Evolutionary conservation across 371 early-diverging fungal genomes (phyloP), one percentile per base, ranked within the genome.

Genomic region (Syncephalastrum racemosum): DNA sequence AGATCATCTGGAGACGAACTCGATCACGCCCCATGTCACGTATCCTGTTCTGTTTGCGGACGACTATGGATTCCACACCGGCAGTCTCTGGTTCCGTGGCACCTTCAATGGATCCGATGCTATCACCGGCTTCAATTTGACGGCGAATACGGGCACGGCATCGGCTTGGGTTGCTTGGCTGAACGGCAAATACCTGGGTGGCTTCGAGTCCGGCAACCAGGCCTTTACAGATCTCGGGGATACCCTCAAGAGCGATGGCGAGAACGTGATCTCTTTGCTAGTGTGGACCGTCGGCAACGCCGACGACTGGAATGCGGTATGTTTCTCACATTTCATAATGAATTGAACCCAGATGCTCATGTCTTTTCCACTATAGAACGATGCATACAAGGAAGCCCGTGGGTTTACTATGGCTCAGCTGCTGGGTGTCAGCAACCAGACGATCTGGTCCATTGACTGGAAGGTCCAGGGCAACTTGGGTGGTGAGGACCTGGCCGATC

Each of bases 331-430:
- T 2, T 10, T 8, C 36, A 10, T 12, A 2, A 31, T 12, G 36
- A 12, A 31, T 5, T 5, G 10, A 0, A 31, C 3, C 10, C 36
- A 10, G 10, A 31, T 31, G 6, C 10, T 8, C 10, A 12, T 5
- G 2, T 31, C 36, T 31, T 10, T 31, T 10, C 0, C 10, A 7
- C 6, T 12, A 25, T 31, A 31, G 36, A 31, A 54, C 45, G 66
- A 62, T 23, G 16, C 31, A 7, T 58, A 46, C 51, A 66, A 62
- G 40, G 14, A 22, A 5, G 54, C 61, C 4, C 49, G 58, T 19
- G 66, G 66, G 2, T 61, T 66, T 36, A 36, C 55, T 12, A 27
- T 44, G 25, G 66, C 60, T 14, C 50, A 53, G 16, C 50, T 60
- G 13, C 27, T 60, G 10, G 60, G 63, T 47, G 36, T 31, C 2